phyloP scores from a whole-genome alignment of 192 early-diverging fungal species.

The Umbelopsis ramanniana region DNA sequence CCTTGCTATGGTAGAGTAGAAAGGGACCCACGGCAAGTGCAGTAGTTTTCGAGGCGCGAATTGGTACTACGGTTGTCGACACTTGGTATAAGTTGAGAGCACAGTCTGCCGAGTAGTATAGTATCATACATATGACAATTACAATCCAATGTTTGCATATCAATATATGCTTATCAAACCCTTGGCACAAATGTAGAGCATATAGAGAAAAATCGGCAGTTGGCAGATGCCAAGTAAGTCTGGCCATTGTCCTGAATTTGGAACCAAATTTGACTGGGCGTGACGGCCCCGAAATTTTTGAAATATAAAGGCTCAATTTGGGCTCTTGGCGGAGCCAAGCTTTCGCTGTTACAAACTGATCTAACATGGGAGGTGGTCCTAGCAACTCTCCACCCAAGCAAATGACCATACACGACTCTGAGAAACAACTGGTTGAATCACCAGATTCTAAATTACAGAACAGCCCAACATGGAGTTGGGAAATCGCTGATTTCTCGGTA shows the following conservation, averaged over 20 bases:
- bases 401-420: not conserved
- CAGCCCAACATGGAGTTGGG: conserved; percentile 21
- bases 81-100: too few species aligned
- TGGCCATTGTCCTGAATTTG: not conserved
- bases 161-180: not conserved
- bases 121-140: too few species aligned
- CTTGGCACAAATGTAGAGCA: conserved; percentile 1
- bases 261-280: not conserved
- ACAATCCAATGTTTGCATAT: too few species aligned
- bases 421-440: conserved; percentile 11
- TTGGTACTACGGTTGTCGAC: too few species aligned
- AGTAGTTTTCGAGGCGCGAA: too few species aligned
- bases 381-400: conserved; percentile 15
- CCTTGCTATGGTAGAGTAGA: too few species aligned
- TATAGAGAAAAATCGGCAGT: not conserved
- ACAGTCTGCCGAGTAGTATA: too few species aligned
- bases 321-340: conserved; percentile 13
- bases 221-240: not conserved
- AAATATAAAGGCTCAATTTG: not conserved
- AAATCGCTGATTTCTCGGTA: conserved; percentile 10
- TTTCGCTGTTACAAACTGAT: not conserved
- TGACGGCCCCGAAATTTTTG: too few species aligned
- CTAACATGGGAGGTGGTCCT: conserved; percentile 18
- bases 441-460: conserved; percentile 1
- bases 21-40: too few species aligned